These are phyloP conservation scores for Fusarium sp. DNA, from an alignment of 2,329 filamentous ascomycete genomes.

Conservation along the genomic window DNA sequence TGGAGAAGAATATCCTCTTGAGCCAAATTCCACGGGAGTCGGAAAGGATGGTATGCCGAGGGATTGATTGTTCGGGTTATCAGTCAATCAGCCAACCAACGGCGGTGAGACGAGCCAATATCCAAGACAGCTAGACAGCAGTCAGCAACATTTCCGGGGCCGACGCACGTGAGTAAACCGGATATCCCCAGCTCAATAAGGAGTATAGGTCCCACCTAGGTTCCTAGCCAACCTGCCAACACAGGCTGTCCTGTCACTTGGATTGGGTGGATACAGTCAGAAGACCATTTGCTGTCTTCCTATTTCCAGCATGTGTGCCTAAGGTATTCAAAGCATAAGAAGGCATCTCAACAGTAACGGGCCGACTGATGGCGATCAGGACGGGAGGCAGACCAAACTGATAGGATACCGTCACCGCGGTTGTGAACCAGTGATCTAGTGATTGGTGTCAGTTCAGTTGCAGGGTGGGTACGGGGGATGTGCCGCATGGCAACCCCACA, in stretches of 20 bases:
- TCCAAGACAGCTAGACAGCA: background rate
- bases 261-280: background rate
- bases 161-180: background rate
- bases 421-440: constrained; percentile 34
- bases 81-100: constrained; percentile 3
- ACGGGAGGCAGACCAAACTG: constrained; percentile 34
- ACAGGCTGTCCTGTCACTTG: constrained; percentile 2
- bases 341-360: constrained; percentile 36
- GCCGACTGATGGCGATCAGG: constrained; percentile 40
- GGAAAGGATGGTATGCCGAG: background rate
- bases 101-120: background rate
- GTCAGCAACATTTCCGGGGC: background rate
- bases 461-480: constrained; percentile 30
- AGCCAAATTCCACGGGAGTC: background rate
- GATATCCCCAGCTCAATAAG: background rate
- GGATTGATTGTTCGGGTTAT: background rate
- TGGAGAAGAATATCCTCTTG: background rate
- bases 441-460: constrained; percentile 37
- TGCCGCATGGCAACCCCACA: constrained; percentile 44
- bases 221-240: background rate
- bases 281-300: background rate
- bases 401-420: constrained; percentile 44
- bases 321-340: constrained; percentile 8
- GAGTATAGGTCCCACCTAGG: background rate
- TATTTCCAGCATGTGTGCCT: background rate